Evolutionary conservation across 768 basidiomycete genomes (phyloP).

Genomic region (Rhodotorula babjevae): DNA sequence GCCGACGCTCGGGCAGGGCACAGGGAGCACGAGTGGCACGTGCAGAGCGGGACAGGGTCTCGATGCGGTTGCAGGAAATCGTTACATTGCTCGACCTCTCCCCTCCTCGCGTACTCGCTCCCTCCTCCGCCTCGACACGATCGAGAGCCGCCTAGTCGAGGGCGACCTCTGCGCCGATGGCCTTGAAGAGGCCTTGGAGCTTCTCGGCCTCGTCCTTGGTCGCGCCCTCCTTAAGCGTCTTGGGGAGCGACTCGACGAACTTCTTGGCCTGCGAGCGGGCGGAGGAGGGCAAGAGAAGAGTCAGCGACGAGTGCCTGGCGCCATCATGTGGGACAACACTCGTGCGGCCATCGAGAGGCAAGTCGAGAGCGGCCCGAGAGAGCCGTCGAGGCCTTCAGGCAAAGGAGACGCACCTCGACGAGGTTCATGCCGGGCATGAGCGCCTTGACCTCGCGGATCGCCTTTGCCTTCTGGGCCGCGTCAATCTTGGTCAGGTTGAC

Average conservation of each 20-base stretch:
- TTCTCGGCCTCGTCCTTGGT: constrained; percentile 98
- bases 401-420: constrained; percentile 71
- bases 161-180: constrained; percentile 76
- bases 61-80: background rate
- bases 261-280: constrained; percentile 69
- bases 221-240: constrained; percentile 87
- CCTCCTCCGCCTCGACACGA: too few species aligned
- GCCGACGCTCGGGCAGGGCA: too few species aligned
- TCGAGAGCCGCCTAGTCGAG: constrained; percentile 70
- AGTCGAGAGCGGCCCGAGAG: too few species aligned
- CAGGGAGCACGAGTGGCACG: too few species aligned
- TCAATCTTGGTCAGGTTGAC: constrained; percentile 94
- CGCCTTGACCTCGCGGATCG: constrained; percentile 96
- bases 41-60: too few species aligned
- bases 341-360: too few species aligned
- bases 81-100: background rate
- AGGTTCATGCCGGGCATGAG: constrained; percentile 91
- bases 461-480: constrained; percentile 83
- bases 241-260: constrained; percentile 91
- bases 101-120: too few species aligned
- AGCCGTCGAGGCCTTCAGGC: too few species aligned
- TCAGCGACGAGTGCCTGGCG: too few species aligned
- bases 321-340: too few species aligned
- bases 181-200: constrained; percentile 82
- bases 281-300: too few species aligned